A percentile compares a stretch with the other conserved stretches of the same genome.
Evolutionary conservation across 2,329 filamentous ascomycete genomes (phyloP).

Genomic region (Arthrocladium fulminans): DNA sequence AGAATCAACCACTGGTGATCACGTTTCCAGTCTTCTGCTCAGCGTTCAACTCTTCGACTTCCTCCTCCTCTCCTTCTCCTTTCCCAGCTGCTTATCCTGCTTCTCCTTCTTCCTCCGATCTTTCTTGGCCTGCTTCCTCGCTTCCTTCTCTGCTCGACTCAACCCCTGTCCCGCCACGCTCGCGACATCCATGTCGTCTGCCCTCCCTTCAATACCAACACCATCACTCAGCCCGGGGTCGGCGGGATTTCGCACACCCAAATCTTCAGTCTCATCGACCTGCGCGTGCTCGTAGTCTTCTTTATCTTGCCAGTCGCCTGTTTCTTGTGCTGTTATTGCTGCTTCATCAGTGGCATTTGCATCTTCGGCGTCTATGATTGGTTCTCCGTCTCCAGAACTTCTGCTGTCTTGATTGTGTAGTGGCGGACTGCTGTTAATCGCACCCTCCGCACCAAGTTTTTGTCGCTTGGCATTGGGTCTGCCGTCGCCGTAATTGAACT

Average conservation of each 20-base stretch:
- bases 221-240: conserved; percentile 26
- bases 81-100: conserved; percentile 32
- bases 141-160: conserved; percentile 38
- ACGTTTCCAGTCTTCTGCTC: not conserved
- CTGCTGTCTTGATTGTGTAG: conserved; percentile 2
- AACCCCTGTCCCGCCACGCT: conserved; percentile 14
- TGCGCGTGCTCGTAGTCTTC: conserved; percentile 18
- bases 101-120: conserved; percentile 40
- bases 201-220: conserved; percentile 28
- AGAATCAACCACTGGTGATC: not conserved
- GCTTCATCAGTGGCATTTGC: not conserved
- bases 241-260: conserved; percentile 27
- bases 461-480: not conserved
- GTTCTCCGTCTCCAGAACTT: conserved; percentile 3
- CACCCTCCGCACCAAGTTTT: conserved; percentile 7
- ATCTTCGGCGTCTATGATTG: not conserved
- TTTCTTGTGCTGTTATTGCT: conserved; percentile 1
- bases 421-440: conserved; percentile 2
- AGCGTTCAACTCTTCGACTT: conserved; percentile 2
- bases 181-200: conserved; percentile 18
- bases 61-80: conserved; percentile 23
- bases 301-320: conserved; percentile 19
- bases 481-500: conserved; percentile 6
- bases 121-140: conserved; percentile 49
- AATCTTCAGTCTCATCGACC: conserved; percentile 8